phyloP scores from a whole-genome alignment of 1,284 basidiomycete species.

The Cutaneotrichosporon cavernicola region DNA sequence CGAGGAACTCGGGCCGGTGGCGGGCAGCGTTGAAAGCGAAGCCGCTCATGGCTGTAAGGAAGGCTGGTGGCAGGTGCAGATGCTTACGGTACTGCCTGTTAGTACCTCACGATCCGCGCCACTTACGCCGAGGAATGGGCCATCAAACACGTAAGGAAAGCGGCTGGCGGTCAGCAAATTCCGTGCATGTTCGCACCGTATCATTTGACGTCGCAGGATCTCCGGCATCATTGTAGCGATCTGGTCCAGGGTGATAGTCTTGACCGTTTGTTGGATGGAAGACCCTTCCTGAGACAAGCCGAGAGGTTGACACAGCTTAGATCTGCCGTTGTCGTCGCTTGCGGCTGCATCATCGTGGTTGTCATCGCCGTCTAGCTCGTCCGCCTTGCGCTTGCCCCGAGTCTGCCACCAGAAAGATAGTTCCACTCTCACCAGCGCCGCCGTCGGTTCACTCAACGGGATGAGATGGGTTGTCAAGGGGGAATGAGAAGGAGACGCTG shows the following conservation, averaged over 20 bases:
- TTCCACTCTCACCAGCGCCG: background rate
- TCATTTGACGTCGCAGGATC: conserved; percentile 26
- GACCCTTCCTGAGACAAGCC: background rate
- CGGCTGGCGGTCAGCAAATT: conserved; percentile 26
- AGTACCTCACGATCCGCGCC: background rate
- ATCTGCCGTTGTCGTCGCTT: background rate
- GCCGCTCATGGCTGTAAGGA: conserved; percentile 20
- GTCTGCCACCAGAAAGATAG: conserved; percentile 11
- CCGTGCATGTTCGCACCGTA: conserved; percentile 19
- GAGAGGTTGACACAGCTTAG: no score
- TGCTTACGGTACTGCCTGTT: conserved; percentile 18
- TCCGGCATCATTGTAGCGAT: conserved; percentile 18
- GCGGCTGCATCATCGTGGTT: background rate
- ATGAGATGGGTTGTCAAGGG: background rate
- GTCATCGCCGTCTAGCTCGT: background rate
- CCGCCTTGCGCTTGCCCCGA: background rate
- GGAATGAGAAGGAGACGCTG: background rate
- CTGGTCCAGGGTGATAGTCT: background rate
- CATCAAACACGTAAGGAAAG: conserved; percentile 33
- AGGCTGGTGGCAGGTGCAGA: conserved; percentile 11
- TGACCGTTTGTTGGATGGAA: background rate
- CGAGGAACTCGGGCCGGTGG: conserved; percentile 13
- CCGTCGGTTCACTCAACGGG: conserved; percentile 11
- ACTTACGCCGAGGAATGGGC: conserved; percentile 12
- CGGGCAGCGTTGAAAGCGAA: conserved; percentile 23